Conservation (phyloP, 2,329 filamentous ascomycete species). For the Colletotrichum phormii region DNA sequence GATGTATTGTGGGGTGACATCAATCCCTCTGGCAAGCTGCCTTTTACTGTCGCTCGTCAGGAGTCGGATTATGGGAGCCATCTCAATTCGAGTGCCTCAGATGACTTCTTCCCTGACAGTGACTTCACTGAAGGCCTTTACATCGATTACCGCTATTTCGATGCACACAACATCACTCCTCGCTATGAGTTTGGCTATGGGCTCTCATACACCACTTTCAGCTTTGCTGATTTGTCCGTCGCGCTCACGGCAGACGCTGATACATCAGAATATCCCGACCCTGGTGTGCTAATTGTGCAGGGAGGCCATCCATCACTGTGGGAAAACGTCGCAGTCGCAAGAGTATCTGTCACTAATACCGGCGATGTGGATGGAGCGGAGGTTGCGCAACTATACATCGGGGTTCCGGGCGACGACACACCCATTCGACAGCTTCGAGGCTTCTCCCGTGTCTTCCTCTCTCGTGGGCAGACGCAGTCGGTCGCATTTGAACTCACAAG, state of each 20-base stretch:
- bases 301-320: conserved; percentile 61
- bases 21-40: conserved; percentile 68
- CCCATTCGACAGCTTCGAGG: conserved; percentile 73
- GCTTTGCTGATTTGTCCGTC: conserved; percentile 56
- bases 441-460: conserved; percentile 53
- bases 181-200: conserved; percentile 69
- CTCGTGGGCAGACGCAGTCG: conserved; percentile 41
- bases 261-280: conserved; percentile 52
- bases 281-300: conserved; percentile 51
- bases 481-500: conserved; percentile 67
- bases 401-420: conserved; percentile 50
- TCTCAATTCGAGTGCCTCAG: conserved; percentile 43
- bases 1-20: conserved; percentile 68
- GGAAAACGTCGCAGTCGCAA: conserved; percentile 56
- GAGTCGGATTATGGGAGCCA: conserved; percentile 66
- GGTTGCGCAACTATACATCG: conserved; percentile 61
- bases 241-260: conserved; percentile 42
- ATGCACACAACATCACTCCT: conserved; percentile 58
- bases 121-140: conserved; percentile 64
- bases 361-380: conserved; percentile 57
- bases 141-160: conserved; percentile 67
- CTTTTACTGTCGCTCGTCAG: conserved; percentile 70
- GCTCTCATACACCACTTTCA: conserved; percentile 66
- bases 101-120: conserved; percentile 58
- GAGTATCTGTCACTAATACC: conserved; percentile 54